Percentiles rank a stretch among this genome's conserved stretches.
phyloP scores from a whole-genome alignment of 1,284 basidiomycete species.

The Limonomyces culmigenus region DNA sequence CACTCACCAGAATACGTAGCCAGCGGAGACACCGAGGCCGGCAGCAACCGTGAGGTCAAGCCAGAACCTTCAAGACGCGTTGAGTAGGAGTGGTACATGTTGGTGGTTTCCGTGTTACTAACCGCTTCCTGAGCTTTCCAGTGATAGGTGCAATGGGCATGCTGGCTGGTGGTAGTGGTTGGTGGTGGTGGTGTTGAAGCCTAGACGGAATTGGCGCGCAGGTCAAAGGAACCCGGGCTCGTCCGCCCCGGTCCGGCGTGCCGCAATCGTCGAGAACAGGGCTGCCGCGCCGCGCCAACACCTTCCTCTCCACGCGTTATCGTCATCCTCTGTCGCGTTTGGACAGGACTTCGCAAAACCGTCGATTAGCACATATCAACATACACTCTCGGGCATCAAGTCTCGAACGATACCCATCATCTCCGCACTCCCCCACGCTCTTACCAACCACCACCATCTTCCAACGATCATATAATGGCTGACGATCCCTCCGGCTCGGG shows the following conservation, averaged over 20 bases:
- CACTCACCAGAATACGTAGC: conserved; percentile 66
- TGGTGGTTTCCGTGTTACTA: not conserved
- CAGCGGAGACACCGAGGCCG: conserved; percentile 55
- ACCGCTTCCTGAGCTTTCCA: conserved; percentile 67
- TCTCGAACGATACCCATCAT: no score
- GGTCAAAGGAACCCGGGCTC: not conserved
- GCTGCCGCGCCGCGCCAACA: no score
- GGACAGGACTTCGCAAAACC: no score
- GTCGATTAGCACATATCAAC: no score
- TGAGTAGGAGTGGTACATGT: no score
- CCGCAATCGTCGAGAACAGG: no score
- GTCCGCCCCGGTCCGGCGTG: not conserved
- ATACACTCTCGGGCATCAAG: no score
- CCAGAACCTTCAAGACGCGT: conserved; percentile 66
- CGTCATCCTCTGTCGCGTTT: no score
- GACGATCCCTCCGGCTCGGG: conserved; percentile 73
- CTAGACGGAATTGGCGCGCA: not conserved
- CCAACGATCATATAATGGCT: conserved; percentile 51
- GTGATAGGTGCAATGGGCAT: conserved; percentile 80
- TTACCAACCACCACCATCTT: no score
- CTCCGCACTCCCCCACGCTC: no score
- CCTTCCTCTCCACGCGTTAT: no score
- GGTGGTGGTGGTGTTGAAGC: not conserved
- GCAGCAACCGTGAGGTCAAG: conserved; percentile 57
- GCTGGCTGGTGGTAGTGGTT: not conserved